These are phyloP conservation scores for Colletotrichum gloeosporioides DNA, from an alignment of 2,329 filamentous ascomycete genomes.

Conservation along the genomic window DNA sequence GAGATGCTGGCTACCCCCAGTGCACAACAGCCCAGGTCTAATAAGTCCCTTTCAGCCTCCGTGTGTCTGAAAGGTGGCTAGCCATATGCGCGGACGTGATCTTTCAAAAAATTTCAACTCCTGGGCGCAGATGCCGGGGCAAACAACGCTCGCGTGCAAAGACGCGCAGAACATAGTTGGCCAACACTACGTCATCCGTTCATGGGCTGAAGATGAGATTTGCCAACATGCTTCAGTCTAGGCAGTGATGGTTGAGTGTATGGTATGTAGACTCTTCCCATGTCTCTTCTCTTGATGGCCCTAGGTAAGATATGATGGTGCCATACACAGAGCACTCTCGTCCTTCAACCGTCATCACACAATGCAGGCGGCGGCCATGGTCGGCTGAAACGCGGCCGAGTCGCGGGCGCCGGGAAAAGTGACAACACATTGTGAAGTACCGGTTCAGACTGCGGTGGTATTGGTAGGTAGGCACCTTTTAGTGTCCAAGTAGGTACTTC, in stretches of 20 bases:
- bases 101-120: not conserved
- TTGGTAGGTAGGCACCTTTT: not conserved
- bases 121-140: not conserved
- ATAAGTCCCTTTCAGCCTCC: not conserved
- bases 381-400: conserved; percentile 13
- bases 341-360: not conserved
- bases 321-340: not conserved
- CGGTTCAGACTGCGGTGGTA: not conserved
- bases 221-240: not conserved
- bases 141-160: not conserved
- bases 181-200: not conserved
- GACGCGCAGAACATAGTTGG: not conserved
- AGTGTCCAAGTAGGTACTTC: not conserved
- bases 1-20: not conserved
- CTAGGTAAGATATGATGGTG: not conserved
- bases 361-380: not conserved
- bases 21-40: not conserved
- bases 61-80: not conserved
- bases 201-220: not conserved
- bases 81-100: not conserved
- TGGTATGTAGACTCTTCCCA: not conserved
- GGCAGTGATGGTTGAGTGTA: not conserved
- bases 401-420: not conserved
- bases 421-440: not conserved
- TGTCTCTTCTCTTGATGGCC: not conserved